Base-by-base conservation (phyloP, 257 asterid genomes). In the Jacaranda copaia region DNA sequence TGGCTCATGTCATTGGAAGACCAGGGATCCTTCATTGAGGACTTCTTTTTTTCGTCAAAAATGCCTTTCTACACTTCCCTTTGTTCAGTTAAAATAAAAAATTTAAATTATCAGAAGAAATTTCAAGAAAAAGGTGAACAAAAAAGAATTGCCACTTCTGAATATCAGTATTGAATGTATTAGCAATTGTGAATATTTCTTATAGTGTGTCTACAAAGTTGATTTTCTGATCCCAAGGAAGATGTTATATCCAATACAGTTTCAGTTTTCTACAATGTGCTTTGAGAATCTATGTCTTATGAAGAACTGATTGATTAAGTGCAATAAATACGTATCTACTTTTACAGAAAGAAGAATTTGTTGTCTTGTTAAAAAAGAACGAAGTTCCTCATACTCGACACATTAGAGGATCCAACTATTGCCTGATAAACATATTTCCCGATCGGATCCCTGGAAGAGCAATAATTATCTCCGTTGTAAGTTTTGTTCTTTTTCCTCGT, bases 401-500 rank as follows among this genome's bases (percentile, higher is more conserved):
- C 57, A 92, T 90, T 39, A 81, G 97, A 35, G 99, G 98, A 77
- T 93, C 98, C 56, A 96, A 96, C 80, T 89, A 90, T 85, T 96
- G 97, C 89, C 86, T 93, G 81, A 81, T 96, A 71, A 96, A 93
- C 56, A 96, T 90, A 8, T 96, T 96, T 78, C 97, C 97, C 6
- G 98, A 93, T 71, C 88, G 99, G 68, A 91, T 96, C 77, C 87
- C 97, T 11, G 97, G 99, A 72, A 84, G 96, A 82, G 97, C 99
- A 61, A 89, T 91, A 79, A 90, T 96, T 3, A 83, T 96, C 70
- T 90, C 96, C 38, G 97, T 90, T 16, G 98, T 96, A 89, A 89
- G 97, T 86, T 18, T 53, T 61, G 20, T 66, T 38, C 18, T 55
- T 55, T 55, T 8, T 19, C 32, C 32, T 49, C 10, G 12, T 73